Evolutionary conservation across 225 moss, liverwort and hornwort genomes (phyloP).

Genomic region (Polytrichum formosum): DNA sequence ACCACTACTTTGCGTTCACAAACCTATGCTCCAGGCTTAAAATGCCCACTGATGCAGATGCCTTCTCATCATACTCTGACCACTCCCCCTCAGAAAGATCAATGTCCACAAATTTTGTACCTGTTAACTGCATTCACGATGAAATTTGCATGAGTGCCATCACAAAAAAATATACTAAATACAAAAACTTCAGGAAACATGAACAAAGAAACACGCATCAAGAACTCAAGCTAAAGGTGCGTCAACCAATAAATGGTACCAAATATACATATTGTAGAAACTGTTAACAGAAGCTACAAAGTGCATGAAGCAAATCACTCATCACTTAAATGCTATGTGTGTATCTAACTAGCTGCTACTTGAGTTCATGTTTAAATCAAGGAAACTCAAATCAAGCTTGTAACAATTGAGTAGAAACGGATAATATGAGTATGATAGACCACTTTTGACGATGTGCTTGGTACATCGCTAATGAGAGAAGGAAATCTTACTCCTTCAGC

Average conservation of each 20-base stretch:
- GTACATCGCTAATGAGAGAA: not conserved
- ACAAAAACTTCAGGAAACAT: too few relatives aligned
- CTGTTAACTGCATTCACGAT: conserved; percentile 60
- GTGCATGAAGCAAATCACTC: not conserved
- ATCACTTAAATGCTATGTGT: too few relatives aligned
- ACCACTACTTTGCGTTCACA: conserved; percentile 54
- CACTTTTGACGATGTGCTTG: too few relatives aligned
- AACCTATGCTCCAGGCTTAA: conserved; percentile 68
- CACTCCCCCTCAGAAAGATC: conserved; percentile 96
- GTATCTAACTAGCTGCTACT: not conserved
- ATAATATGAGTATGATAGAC: too few relatives aligned
- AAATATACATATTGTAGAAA: not conserved
- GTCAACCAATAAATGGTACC: too few relatives aligned
- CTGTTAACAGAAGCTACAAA: not conserved
- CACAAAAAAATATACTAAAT: too few relatives aligned
- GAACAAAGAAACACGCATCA: too few relatives aligned
- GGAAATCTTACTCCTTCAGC: conserved; percentile 77
- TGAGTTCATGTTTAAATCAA: not conserved
- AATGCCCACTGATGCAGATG: conserved; percentile 83
- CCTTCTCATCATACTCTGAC: conserved; percentile 95
- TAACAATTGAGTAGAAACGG: not conserved
- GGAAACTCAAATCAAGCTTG: not conserved
- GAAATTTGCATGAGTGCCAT: not conserved
- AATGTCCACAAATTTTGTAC: conserved; percentile 82
- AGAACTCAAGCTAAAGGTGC: too few relatives aligned